Conservation (phyloP, 2,329 filamentous ascomycete genomes). For the Hypomyces perniciosus region DNA sequence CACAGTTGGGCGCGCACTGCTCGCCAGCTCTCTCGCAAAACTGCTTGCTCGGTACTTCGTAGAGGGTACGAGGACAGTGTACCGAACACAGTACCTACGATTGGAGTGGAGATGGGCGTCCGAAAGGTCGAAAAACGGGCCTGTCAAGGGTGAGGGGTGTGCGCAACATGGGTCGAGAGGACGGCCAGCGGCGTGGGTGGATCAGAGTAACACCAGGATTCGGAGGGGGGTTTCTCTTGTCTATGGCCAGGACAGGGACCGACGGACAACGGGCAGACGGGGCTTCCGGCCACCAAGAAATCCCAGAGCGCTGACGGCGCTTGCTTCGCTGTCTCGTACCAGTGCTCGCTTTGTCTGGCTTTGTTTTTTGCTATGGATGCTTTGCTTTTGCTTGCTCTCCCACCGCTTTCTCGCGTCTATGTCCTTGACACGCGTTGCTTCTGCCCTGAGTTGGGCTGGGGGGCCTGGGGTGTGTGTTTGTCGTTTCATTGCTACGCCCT, state of each 20-base stretch:
- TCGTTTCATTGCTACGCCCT: too few relatives aligned
- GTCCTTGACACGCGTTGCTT: not conserved
- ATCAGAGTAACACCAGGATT: constrained; percentile 30
- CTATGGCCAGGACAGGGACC: constrained; percentile 9
- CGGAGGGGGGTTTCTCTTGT: constrained; percentile 2
- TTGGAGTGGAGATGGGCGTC: constrained; percentile 18
- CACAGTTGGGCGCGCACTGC: constrained; percentile 23
- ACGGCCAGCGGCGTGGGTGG: constrained; percentile 22
- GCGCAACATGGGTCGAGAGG: constrained; percentile 13
- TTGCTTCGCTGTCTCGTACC: constrained; percentile 4
- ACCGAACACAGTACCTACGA: constrained; percentile 19
- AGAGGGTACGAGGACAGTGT: constrained; percentile 4
- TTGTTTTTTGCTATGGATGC: constrained; percentile 1
- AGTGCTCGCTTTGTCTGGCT: constrained; percentile 10
- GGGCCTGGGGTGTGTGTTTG: not conserved
- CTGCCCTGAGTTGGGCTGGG: constrained; percentile 1
- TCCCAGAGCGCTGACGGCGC: constrained; percentile 13
- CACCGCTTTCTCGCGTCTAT: constrained; percentile 10
- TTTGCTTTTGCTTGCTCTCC: constrained; percentile 1
- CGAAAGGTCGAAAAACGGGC: constrained; percentile 17
- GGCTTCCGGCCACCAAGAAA: constrained; percentile 12
- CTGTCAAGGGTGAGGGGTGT: constrained; percentile 9
- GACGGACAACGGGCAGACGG: constrained; percentile 14
- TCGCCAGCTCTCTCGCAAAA: constrained; percentile 20
- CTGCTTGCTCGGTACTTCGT: constrained; percentile 7